Percentiles rank a stretch among this genome's conserved stretches.
These are phyloP conservation scores for Xerocomus spinulosus DNA, from an alignment of 768 basidiomycete genomes.

Conservation along the genomic window DNA sequence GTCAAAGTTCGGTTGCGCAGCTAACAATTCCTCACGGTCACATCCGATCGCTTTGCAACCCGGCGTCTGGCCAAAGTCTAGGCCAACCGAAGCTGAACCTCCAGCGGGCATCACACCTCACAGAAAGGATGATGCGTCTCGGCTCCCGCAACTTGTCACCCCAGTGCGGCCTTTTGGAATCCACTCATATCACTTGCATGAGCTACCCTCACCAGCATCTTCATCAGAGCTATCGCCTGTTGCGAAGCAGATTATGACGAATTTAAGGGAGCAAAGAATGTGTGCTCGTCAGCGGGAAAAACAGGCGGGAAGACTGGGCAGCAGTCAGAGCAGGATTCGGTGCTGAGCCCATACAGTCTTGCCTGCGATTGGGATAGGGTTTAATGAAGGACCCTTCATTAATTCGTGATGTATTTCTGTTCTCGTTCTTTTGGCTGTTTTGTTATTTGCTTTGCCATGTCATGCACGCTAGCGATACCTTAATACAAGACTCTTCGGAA, in stretches of 20 bases:
- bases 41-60: conserved; percentile 9
- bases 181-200: conserved; percentile 26
- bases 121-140: conserved; percentile 26
- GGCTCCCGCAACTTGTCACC: conserved; percentile 38
- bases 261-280: conserved; percentile 44
- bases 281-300: conserved; percentile 31
- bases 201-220: conserved; percentile 56
- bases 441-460: conserved; percentile 5
- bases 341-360: conserved; percentile 13
- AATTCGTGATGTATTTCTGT: conserved; percentile 15
- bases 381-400: conserved; percentile 11
- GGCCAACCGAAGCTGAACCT: neutral
- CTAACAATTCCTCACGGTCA: neutral
- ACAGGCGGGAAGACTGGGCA: conserved; percentile 29
- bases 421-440: conserved; percentile 7
- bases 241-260: conserved; percentile 62
- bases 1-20: conserved; percentile 10
- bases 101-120: no score
- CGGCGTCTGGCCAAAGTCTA: neutral
- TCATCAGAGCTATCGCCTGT: conserved; percentile 73
- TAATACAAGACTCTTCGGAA: no score
- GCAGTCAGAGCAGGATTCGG: conserved; percentile 29
- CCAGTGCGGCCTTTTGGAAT: conserved; percentile 43
- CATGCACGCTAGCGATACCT: neutral
- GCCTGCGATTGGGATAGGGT: conserved; percentile 10